These are phyloP conservation scores for Bruguiera parviflora DNA, from an alignment of 345 rosid genomes.

Conservation along the genomic window DNA sequence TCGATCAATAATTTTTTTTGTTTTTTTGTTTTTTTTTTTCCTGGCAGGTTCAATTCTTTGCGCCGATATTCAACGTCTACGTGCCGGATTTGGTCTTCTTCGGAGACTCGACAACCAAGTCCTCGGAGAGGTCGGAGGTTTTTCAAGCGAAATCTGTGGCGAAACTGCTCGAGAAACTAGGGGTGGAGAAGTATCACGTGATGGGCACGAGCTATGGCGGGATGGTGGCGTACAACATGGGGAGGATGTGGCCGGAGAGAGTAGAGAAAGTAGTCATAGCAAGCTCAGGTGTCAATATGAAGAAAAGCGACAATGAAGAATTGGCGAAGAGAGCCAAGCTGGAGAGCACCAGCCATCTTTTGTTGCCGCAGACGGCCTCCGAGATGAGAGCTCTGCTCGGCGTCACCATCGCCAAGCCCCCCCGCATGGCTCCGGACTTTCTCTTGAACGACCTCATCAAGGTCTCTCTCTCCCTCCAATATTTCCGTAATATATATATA, in stretches of 20 bases:
- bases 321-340: conserved; percentile 44
- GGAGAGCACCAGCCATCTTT: conserved; percentile 50
- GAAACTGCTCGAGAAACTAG: conserved; percentile 50
- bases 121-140: conserved; percentile 59
- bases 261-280: conserved; percentile 82
- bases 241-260: conserved; percentile 61
- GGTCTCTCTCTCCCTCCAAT: conserved; percentile 35
- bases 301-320: conserved; percentile 44
- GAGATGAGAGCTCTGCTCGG: conserved; percentile 52
- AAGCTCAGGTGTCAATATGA: conserved; percentile 71
- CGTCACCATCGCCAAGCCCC: conserved; percentile 39
- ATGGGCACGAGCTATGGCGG: conserved; percentile 94
- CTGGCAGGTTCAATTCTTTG: conserved; percentile 49
- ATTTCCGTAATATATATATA: not conserved
- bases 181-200: conserved; percentile 44
- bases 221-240: conserved; percentile 78
- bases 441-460: conserved; percentile 50
- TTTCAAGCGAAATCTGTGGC: conserved; percentile 63
- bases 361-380: conserved; percentile 64
- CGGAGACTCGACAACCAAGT: conserved; percentile 56
- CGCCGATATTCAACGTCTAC: conserved; percentile 46
- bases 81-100: conserved; percentile 83
- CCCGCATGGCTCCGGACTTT: conserved; percentile 51
- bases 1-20: not conserved
- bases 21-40: not conserved